Evolutionary conservation across 257 asterid genomes (phyloP).

Genomic region (Mitragyna speciosa): DNA sequence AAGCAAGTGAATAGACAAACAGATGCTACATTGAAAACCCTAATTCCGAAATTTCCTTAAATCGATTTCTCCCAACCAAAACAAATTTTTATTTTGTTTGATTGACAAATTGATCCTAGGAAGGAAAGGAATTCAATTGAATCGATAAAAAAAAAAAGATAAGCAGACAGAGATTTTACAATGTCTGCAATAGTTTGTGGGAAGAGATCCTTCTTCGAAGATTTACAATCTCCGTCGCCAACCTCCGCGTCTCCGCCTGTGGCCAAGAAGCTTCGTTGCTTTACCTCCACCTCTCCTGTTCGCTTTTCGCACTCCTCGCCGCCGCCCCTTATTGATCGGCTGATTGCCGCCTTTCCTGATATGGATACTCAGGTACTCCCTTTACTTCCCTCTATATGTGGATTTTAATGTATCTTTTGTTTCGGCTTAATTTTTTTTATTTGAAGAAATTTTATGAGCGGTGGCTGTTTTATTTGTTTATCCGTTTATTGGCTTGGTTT

Average conservation of each 20-base stretch:
- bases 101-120: background rate
- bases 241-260: slow-evolving; percentile 49
- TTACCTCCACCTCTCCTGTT: slow-evolving; percentile 51
- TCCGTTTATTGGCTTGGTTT: too few species aligned
- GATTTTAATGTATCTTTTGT: too few species aligned
- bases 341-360: slow-evolving; percentile 55
- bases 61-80: background rate
- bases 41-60: background rate
- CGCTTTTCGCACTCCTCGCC: slow-evolving; percentile 37
- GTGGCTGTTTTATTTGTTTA: too few species aligned
- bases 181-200: slow-evolving; percentile 86
- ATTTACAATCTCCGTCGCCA: slow-evolving; percentile 56
- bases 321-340: slow-evolving; percentile 40
- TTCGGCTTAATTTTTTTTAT: too few species aligned
- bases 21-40: background rate
- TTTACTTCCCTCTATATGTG: too few species aligned
- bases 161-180: slow-evolving; percentile 21
- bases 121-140: background rate
- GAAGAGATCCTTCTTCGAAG: slow-evolving; percentile 84
- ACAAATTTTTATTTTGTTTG: background rate
- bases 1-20: too few species aligned
- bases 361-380: slow-evolving; percentile 37
- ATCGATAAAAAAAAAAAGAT: background rate
- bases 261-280: slow-evolving; percentile 60
- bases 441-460: too few species aligned